Percentiles rank a stretch among this genome's conserved stretches.
phyloP scores from a whole-genome alignment of 495 filamentous ascomycete species.

The Penicillium diatomitis region DNA sequence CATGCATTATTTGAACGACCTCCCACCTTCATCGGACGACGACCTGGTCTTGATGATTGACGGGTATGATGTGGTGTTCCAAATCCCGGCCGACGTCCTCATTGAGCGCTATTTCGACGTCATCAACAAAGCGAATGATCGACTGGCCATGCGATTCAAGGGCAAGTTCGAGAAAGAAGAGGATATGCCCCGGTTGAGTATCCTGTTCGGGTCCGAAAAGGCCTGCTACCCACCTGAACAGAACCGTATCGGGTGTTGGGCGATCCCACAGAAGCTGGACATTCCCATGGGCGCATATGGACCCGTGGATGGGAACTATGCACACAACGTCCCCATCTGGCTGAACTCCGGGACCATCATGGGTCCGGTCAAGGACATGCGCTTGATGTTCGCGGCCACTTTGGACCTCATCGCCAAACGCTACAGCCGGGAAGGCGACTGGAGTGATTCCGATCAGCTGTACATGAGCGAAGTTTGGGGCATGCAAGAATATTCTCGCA shows the following conservation, averaged over 20 bases:
- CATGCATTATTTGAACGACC: slow-evolving; percentile 5
- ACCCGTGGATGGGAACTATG: slow-evolving; percentile 3
- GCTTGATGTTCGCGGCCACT: slow-evolving; percentile 6
- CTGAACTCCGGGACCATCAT: slow-evolving; percentile 13
- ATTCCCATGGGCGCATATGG: slow-evolving; percentile 7
- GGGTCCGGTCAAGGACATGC: slow-evolving; percentile 10
- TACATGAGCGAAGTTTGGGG: slow-evolving; percentile 14
- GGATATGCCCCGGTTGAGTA: slow-evolving; percentile 4
- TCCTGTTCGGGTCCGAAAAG: slow-evolving; percentile 11
- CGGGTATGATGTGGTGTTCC: slow-evolving; percentile 9
- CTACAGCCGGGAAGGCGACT: slow-evolving; percentile 7
- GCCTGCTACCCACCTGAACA: slow-evolving; percentile 7
- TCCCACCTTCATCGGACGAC: slow-evolving; percentile 6
- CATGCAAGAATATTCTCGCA: slow-evolving; percentile 8
- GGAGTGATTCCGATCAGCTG: slow-evolving; percentile 10
- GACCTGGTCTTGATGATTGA: slow-evolving; percentile 12
- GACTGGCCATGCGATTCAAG: slow-evolving; percentile 4
- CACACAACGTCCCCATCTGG: slow-evolving; percentile 5
- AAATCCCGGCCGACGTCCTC: slow-evolving; percentile 8
- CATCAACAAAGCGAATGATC: slow-evolving; percentile 1
- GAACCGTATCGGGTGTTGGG: slow-evolving; percentile 9
- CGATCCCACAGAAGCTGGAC: slow-evolving; percentile 3
- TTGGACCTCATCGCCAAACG: slow-evolving; percentile 3
- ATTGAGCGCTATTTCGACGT: slow-evolving; percentile 10
- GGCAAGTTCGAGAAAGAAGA: neutral